phyloP scores from a whole-genome alignment of 768 basidiomycete species.

The Tylopilus cervinicoccineus region DNA sequence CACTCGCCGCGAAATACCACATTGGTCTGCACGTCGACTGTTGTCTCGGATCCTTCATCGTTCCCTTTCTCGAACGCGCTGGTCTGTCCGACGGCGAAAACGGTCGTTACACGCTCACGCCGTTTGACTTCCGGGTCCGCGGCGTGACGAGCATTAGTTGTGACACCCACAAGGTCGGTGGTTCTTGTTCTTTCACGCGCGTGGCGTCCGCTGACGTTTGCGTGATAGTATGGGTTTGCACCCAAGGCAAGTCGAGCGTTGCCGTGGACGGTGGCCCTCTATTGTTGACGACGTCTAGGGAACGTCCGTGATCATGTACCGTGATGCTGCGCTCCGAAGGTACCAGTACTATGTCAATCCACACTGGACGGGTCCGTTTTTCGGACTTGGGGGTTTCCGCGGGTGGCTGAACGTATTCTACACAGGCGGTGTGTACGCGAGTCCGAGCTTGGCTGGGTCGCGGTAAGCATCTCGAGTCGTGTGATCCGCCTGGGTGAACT shows the following conservation, averaged over 20 bases:
- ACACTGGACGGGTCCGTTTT: slow-evolving; percentile 62
- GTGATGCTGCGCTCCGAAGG: slow-evolving; percentile 64
- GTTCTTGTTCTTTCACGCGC: neutral
- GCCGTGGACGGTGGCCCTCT: neutral
- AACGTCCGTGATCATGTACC: slow-evolving; percentile 94
- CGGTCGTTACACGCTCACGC: slow-evolving; percentile 51
- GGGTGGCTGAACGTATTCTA: neutral
- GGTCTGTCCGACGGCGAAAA: slow-evolving; percentile 60
- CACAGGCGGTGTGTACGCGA: slow-evolving; percentile 83
- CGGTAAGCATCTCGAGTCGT: no score
- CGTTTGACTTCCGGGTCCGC: slow-evolving; percentile 86
- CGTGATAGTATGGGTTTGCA: slow-evolving; percentile 79
- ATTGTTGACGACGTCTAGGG: slow-evolving; percentile 45
- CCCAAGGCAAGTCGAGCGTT: slow-evolving; percentile 60
- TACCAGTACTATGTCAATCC: slow-evolving; percentile 87
- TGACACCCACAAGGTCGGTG: slow-evolving; percentile 84
- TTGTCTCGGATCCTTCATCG: slow-evolving; percentile 90
- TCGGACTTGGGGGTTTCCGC: neutral
- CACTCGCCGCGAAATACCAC: slow-evolving; percentile 67
- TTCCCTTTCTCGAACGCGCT: slow-evolving; percentile 84
- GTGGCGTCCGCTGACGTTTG: slow-evolving; percentile 2
- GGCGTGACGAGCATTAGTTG: slow-evolving; percentile 96
- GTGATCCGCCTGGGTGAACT: no score
- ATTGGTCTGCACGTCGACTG: slow-evolving; percentile 93
- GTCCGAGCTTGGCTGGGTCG: slow-evolving; percentile 86